phyloP scores from a whole-genome alignment of 805 yeast species.

The Candida michaelii region DNA sequence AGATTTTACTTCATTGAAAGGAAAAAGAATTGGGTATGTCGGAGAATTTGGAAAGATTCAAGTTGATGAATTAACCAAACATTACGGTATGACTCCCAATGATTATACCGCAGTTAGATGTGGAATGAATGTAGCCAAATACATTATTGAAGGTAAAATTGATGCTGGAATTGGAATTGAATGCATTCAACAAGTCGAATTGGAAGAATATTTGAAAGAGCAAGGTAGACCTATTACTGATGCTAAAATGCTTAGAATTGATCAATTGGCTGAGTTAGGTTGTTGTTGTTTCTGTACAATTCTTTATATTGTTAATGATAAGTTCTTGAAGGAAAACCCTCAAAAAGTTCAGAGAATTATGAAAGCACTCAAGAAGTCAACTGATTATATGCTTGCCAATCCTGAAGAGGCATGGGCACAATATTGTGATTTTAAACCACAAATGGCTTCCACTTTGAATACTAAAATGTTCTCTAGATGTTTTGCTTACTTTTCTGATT shows the following conservation, averaged over 20 bases:
- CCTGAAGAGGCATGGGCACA: conserved; percentile 50
- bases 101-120: conserved; percentile 60
- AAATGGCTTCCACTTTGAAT: conserved; percentile 40
- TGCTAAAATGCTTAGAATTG: conserved; percentile 58
- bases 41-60: conserved; percentile 63
- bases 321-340: conserved; percentile 46
- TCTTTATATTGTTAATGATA: conserved; percentile 53
- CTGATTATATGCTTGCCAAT: conserved; percentile 44
- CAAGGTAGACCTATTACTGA: conserved; percentile 45
- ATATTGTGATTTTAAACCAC: conserved; percentile 48
- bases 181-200: conserved; percentile 58
- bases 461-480: conserved; percentile 51
- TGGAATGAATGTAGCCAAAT: conserved; percentile 60
- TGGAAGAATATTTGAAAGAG: conserved; percentile 47
- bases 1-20: conserved; percentile 52
- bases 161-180: conserved; percentile 62
- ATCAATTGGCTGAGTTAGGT: conserved; percentile 54
- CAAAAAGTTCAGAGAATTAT: conserved; percentile 45
- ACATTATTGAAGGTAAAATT: conserved; percentile 53
- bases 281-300: conserved; percentile 61
- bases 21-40: conserved; percentile 55
- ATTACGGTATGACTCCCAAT: conserved; percentile 54
- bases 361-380: conserved; percentile 51
- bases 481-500: conserved; percentile 53
- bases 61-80: conserved; percentile 54